Percentiles rank a stretch among this genome's conserved stretches.
phyloP scores from a whole-genome alignment of 2,329 filamentous ascomycete genomes.

The Xylaria sp. region DNA sequence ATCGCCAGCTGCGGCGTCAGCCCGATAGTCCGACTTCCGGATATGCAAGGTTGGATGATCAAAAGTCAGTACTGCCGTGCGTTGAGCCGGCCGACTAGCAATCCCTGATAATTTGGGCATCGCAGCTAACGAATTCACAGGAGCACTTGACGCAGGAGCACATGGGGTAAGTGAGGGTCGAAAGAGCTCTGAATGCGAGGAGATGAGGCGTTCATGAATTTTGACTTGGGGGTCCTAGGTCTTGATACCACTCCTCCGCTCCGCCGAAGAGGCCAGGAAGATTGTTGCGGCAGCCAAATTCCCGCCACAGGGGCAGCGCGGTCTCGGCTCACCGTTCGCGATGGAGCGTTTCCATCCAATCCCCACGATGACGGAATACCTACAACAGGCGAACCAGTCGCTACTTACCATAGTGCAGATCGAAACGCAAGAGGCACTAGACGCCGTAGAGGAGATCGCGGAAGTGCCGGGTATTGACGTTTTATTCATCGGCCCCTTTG shows the following conservation, averaged over 20 bases:
- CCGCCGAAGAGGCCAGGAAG: conserved; percentile 61
- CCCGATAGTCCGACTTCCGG: conserved; percentile 67
- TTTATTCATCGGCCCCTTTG: conserved; percentile 73
- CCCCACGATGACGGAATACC: conserved; percentile 64
- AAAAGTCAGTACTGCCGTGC: conserved; percentile 57
- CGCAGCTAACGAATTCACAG: conserved; percentile 48
- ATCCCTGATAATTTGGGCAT: neutral
- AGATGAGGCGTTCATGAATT: neutral
- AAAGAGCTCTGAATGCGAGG: neutral
- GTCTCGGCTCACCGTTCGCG: conserved; percentile 66
- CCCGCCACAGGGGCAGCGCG: conserved; percentile 63
- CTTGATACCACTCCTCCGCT: conserved; percentile 65
- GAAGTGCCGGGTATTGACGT: conserved; percentile 69
- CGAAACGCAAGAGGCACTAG: conserved; percentile 71
- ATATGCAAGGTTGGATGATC: conserved; percentile 66
- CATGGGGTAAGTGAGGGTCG: conserved; percentile 58
- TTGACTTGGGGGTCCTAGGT: conserved; percentile 49
- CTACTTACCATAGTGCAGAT: conserved; percentile 75
- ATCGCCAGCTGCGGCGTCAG: conserved; percentile 65
- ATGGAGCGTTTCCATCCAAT: conserved; percentile 60
- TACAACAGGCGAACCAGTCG: conserved; percentile 65
- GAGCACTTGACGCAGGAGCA: conserved; percentile 67
- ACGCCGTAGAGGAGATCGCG: conserved; percentile 70
- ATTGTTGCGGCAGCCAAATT: conserved; percentile 66
- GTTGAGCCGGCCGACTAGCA: neutral